Evolutionary conservation across 164 flowering plant species (phyloP).

Genomic region (Aristolochia californica): DNA sequence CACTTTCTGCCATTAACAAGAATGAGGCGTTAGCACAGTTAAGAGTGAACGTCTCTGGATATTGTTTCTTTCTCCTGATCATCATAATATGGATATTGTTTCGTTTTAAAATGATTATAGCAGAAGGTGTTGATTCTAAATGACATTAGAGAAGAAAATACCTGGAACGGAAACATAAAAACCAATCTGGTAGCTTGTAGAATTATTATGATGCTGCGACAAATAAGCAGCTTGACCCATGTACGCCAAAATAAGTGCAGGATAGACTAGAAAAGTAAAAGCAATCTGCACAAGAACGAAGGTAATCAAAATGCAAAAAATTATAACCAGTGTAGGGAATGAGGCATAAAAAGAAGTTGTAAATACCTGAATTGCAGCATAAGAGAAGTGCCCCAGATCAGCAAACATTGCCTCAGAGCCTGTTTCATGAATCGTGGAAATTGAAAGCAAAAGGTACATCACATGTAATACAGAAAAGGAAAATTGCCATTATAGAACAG

Average conservation of each 20-base stretch:
- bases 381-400: constrained; percentile 57
- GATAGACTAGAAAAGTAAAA: constrained; percentile 81
- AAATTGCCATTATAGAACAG: no score
- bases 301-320: not conserved
- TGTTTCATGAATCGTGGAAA: constrained; percentile 17
- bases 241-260: constrained; percentile 80
- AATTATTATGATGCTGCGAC: constrained; percentile 57
- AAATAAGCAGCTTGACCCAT: constrained; percentile 97
- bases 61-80: no score
- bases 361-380: constrained; percentile 44
- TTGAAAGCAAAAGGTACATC: no score
- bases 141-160: constrained; percentile 9
- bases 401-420: constrained; percentile 75
- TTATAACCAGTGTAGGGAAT: not conserved
- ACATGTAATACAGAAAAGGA: no score
- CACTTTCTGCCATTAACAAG: constrained; percentile 34
- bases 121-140: not conserved
- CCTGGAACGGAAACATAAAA: constrained; percentile 90
- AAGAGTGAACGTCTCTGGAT: no score
- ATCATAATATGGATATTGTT: no score
- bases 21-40: not conserved
- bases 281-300: constrained; percentile 52
- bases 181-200: constrained; percentile 37
- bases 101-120: no score
- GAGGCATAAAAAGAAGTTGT: not conserved